Conservation (phyloP, 2,329 filamentous ascomycete species). For the Helotiales sp. region DNA sequence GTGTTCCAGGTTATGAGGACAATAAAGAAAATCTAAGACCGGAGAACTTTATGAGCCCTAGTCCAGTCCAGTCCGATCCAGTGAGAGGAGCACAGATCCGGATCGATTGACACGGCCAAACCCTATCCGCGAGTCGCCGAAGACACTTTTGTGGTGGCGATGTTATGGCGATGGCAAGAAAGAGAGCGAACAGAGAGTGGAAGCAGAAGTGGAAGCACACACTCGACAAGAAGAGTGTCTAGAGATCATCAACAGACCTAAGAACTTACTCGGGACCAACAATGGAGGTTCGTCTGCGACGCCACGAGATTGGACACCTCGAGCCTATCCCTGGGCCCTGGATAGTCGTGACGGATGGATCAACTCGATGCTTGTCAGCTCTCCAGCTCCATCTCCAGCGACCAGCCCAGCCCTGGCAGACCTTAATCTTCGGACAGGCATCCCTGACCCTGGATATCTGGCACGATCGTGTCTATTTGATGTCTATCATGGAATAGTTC, state of each 20-base stretch:
- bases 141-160: constrained; percentile 15
- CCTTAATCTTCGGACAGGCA: constrained; percentile 21
- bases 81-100: constrained; percentile 10
- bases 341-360: constrained; percentile 26
- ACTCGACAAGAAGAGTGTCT: constrained; percentile 27
- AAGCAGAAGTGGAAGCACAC: too few species aligned
- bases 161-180: constrained; percentile 13
- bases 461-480: constrained; percentile 30
- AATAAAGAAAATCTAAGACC: constrained; percentile 5
- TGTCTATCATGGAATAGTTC: constrained; percentile 12
- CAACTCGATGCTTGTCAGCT: constrained; percentile 33
- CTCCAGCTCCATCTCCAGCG: constrained; percentile 21
- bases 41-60: constrained; percentile 5
- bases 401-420: constrained; percentile 30
- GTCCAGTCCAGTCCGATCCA: too few species aligned
- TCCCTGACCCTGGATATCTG: constrained; percentile 23
- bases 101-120: constrained; percentile 8
- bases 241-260: constrained; percentile 24
- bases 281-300: constrained; percentile 30
- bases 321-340: constrained; percentile 22
- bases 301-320: constrained; percentile 31
- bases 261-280: constrained; percentile 27
- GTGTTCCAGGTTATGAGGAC: constrained; percentile 11
- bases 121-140: constrained; percentile 8
- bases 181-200: constrained; percentile 4